Conservation (phyloP, 106 monocot genomes). For the Xerophyta viscosa region DNA sequence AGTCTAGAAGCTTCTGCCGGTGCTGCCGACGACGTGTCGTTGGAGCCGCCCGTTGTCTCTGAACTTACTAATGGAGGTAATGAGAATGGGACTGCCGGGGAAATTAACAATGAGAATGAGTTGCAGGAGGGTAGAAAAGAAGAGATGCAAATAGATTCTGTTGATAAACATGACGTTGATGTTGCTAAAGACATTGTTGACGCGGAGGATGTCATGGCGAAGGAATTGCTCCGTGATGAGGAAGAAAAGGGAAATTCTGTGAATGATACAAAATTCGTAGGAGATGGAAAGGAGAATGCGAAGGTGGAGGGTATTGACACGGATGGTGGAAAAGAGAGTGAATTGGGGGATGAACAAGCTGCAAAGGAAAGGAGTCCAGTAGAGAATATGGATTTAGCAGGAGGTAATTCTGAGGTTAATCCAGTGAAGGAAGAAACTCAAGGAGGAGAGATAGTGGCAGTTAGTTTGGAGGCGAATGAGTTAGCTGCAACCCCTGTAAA, state of each 20-base stretch:
- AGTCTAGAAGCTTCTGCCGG: neutral
- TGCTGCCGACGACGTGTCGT: neutral
- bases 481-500: neutral
- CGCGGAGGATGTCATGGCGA: no score
- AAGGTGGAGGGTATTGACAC: conserved; percentile 7
- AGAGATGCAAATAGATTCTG: neutral
- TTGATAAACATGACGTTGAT: no score
- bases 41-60: no score
- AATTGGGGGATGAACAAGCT: neutral
- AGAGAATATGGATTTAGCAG: conserved; percentile 14
- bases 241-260: neutral
- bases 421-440: conserved; percentile 9
- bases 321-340: conserved; percentile 5
- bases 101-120: no score
- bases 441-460: conserved; percentile 13
- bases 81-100: no score
- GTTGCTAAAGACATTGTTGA: no score
- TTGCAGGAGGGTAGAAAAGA: neutral
- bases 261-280: neutral
- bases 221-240: neutral
- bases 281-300: neutral
- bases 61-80: no score
- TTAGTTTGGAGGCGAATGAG: neutral
- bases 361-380: neutral
- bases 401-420: neutral